These are phyloP conservation scores for Roridomyces roridus DNA, from an alignment of 768 basidiomycete species.

Conservation along the genomic window DNA sequence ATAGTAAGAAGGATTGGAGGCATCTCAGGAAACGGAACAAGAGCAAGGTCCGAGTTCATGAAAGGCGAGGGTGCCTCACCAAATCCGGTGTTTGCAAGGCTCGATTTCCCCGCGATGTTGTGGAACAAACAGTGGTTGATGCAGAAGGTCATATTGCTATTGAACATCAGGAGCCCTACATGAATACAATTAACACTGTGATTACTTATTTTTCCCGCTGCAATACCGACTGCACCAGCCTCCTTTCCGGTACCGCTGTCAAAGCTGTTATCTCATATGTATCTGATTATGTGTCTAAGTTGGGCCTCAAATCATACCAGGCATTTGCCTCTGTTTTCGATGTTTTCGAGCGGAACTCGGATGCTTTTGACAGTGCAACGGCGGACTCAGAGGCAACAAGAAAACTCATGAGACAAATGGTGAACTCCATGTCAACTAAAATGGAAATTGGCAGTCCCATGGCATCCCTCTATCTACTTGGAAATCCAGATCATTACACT, in stretches of 20 bases:
- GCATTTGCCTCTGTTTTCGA: background rate
- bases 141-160: constrained; percentile 6
- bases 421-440: constrained; percentile 13
- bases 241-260: too few relatives aligned
- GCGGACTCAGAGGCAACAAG: constrained; percentile 19
- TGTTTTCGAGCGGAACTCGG: constrained; percentile 25
- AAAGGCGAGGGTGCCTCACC: background rate
- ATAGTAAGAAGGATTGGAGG: background rate
- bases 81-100: constrained; percentile 23
- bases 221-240: background rate
- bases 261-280: too few relatives aligned
- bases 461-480: constrained; percentile 35
- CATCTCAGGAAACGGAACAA: background rate
- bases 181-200: background rate
- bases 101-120: constrained; percentile 28
- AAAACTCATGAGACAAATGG: background rate
- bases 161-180: background rate
- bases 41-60: background rate
- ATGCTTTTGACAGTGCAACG: background rate
- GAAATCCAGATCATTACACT: constrained; percentile 40
- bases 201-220: background rate
- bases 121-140: constrained; percentile 23
- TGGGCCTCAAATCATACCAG: background rate
- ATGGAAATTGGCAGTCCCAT: constrained; percentile 39
- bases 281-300: background rate